Percentiles rank a stretch among this genome's conserved stretches.
Conservation (phyloP, 805 yeast genomes). For the Candida tibetensis region DNA sequence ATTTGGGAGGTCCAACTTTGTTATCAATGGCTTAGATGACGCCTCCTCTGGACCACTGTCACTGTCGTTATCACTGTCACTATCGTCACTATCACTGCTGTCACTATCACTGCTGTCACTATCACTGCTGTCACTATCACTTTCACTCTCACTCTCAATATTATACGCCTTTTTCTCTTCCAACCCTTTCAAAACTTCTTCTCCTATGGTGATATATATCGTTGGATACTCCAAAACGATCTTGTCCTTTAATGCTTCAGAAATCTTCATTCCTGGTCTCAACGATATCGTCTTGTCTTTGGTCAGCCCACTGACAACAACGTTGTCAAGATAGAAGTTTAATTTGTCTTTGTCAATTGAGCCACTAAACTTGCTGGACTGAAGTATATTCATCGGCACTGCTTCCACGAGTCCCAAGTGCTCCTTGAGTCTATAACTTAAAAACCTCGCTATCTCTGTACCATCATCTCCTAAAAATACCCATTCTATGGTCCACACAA, state of each 20-base stretch:
- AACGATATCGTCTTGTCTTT: slow-evolving; percentile 25
- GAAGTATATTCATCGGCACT: slow-evolving; percentile 39
- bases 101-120: slow-evolving; percentile 5
- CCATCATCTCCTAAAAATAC: slow-evolving; percentile 36
- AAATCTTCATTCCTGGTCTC: slow-evolving; percentile 34
- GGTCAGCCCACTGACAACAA: slow-evolving; percentile 14
- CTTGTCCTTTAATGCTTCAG: slow-evolving; percentile 50
- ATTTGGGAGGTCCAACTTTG: no score
- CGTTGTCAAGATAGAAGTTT: slow-evolving; percentile 33
- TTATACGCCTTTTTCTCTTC: slow-evolving; percentile 4
- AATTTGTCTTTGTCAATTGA: slow-evolving; percentile 25
- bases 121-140: slow-evolving; percentile 5
- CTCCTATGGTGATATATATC: slow-evolving; percentile 41
- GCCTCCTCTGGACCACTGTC: slow-evolving; percentile 36
- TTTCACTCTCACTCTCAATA: slow-evolving; percentile 7
- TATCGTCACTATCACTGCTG: slow-evolving; percentile 8
- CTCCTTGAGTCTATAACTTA: slow-evolving; percentile 46
- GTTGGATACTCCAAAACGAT: slow-evolving; percentile 80
- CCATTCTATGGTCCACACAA: slow-evolving; percentile 84
- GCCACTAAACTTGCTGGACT: slow-evolving; percentile 11
- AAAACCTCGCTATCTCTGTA: slow-evolving; percentile 27
- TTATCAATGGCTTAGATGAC: slow-evolving; percentile 21
- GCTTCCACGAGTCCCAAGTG: slow-evolving; percentile 30
- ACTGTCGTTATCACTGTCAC: slow-evolving; percentile 14
- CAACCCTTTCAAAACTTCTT: slow-evolving; percentile 1